These are phyloP conservation scores for Venturia oleaginea DNA, from an alignment of 2,329 filamentous ascomycete genomes.

Conservation along the genomic window DNA sequence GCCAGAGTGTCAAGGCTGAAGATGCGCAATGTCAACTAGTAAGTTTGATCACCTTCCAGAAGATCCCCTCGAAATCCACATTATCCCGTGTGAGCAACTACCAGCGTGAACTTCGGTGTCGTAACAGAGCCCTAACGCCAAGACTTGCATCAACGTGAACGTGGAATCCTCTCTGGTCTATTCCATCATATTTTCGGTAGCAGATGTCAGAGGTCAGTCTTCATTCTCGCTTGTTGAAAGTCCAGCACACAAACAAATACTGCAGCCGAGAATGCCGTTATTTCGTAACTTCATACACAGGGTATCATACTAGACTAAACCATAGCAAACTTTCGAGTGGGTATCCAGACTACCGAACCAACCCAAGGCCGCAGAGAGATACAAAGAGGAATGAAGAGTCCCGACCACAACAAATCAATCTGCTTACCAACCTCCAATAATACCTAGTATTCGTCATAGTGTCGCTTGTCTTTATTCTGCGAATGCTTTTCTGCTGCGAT, in stretches of 20 bases:
- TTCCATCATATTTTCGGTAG: too few relatives aligned
- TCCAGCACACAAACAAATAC: too few relatives aligned
- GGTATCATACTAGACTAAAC: conserved; percentile 1
- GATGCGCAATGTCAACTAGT: too few relatives aligned
- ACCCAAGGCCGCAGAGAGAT: neutral
- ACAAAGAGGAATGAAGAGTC: neutral
- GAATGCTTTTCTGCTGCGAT: conserved; percentile 4
- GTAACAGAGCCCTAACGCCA: too few relatives aligned
- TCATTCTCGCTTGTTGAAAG: neutral
- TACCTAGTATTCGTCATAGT: neutral
- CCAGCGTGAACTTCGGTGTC: too few relatives aligned
- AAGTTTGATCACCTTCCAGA: too few relatives aligned
- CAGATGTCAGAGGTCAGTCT: too few relatives aligned
- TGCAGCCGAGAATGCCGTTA: neutral
- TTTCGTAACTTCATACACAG: neutral
- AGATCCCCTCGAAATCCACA: too few relatives aligned
- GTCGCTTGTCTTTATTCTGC: conserved; percentile 8
- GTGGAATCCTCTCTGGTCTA: too few relatives aligned
- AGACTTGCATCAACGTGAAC: too few relatives aligned
- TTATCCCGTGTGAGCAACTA: too few relatives aligned
- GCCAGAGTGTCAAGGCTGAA: too few relatives aligned
- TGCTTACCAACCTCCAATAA: neutral
- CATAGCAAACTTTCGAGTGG: neutral
- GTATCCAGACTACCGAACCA: neutral
- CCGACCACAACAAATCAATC: neutral